These are phyloP conservation scores for Neoascochyta sp. DNA, from an alignment of 2,329 filamentous ascomycete species.

Conservation along the genomic window DNA sequence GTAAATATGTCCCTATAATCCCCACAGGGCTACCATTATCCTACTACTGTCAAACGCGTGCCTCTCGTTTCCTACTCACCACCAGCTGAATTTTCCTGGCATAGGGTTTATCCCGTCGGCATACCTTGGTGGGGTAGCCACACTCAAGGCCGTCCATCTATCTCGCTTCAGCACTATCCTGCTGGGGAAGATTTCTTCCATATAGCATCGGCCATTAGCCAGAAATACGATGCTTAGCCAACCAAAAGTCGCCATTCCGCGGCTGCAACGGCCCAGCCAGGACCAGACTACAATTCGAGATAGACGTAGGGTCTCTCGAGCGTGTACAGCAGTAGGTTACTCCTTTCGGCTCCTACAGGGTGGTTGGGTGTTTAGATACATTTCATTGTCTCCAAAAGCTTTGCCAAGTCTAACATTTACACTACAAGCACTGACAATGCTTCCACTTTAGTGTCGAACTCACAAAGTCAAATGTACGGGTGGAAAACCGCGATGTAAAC, in stretches of 20 bases:
- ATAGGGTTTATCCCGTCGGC: too few relatives aligned
- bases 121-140: too few relatives aligned
- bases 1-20: too few relatives aligned
- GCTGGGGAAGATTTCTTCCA: too few relatives aligned
- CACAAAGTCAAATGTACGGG: constrained; percentile 44
- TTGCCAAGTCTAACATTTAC: constrained; percentile 1
- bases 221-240: constrained; percentile 10
- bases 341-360: not conserved
- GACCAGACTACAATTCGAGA: constrained; percentile 15
- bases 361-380: not conserved
- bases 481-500: constrained; percentile 35
- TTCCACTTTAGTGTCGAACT: constrained; percentile 30
- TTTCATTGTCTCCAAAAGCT: constrained; percentile 2
- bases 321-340: constrained; percentile 27
- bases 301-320: constrained; percentile 23
- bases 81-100: too few relatives aligned
- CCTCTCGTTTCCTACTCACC: too few relatives aligned
- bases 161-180: too few relatives aligned
- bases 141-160: too few relatives aligned
- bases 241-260: constrained; percentile 33
- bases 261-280: constrained; percentile 18
- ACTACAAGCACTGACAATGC: constrained; percentile 16
- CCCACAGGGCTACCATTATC: too few relatives aligned
- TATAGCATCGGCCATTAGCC: too few relatives aligned
- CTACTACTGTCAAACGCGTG: too few relatives aligned